Evolutionary conservation across 768 basidiomycete genomes (phyloP), one percentile per base, ranked within the genome.

Genomic region (Trametes coccinea): DNA sequence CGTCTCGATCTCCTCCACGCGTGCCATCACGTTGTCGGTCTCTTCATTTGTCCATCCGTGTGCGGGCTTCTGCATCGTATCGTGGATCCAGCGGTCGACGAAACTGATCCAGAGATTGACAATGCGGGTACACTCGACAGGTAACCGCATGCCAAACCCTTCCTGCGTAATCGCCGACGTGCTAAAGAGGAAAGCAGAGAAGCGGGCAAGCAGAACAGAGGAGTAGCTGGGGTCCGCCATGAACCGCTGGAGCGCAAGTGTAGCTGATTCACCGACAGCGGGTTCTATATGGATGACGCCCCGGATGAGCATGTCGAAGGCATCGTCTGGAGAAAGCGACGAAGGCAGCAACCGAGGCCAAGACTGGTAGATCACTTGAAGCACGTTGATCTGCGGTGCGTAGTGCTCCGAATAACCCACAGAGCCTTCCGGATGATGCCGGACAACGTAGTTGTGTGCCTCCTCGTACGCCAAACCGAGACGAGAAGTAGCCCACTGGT

Each of bases 271-370:
- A 40, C 82, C 83, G 1, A 96, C 78, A 2, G 75, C 67, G 1
- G 92, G 90, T 64, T 97, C 93, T 33, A 94, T 85, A 65, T 96
- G 95, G 29, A 92, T 80, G n/a, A 92, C 82, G 2, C 90, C 91
- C 37, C 86, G 83, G 48, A 95, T 78, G 29, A 95, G 82, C 79
- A 93, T 86, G 65, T 93, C 89, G 53, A 93, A 79, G 0, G 86
- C 83, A 45, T 89, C 87, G 10, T 79, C 70, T 50, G 89, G 72
- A 45, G 83, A 67, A 34, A 84, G 73, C 4, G 77, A 77, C 2
- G 80, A 74, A 68, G 87, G 84, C 45, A 94, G 78, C 67, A 86
- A 90, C 2, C 95, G 84, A 0, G 95, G 95, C 86, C 93, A 90
- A 5, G 90, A 83, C 61, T 89, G 87, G 72, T 94, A 90, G 69